Percentiles rank a stretch among this genome's conserved stretches.
phyloP scores from a whole-genome alignment of 2,329 filamentous ascomycete species.

The Claviceps sp. region DNA sequence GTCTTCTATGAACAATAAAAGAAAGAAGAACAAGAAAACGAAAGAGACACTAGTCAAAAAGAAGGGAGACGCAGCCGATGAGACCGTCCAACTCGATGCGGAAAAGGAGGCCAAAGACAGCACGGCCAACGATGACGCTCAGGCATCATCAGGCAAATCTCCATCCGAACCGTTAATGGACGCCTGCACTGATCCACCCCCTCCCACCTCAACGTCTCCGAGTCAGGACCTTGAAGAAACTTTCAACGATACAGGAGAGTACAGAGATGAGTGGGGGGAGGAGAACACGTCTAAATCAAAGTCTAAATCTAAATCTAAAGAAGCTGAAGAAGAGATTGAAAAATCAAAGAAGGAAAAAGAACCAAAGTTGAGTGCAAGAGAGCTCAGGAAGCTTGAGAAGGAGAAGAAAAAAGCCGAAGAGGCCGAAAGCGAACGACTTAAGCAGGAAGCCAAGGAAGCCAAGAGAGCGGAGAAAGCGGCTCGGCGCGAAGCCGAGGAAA shows the following conservation, averaged over 20 bases:
- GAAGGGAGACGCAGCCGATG: conserved; percentile 30
- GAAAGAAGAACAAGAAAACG: conserved; percentile 40
- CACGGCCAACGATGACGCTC: conserved; percentile 28
- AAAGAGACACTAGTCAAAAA: conserved; percentile 37
- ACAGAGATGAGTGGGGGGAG: conserved; percentile 23
- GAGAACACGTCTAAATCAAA: conserved; percentile 19
- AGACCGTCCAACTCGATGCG: conserved; percentile 32
- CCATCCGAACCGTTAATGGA: conserved; percentile 28
- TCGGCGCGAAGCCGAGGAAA: conserved; percentile 18
- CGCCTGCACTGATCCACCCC: conserved; percentile 28
- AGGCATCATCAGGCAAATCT: conserved; percentile 28
- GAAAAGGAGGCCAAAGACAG: conserved; percentile 29
- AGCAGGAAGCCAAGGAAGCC: conserved; percentile 12
- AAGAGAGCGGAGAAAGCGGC: conserved; percentile 13
- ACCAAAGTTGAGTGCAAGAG: conserved; percentile 34
- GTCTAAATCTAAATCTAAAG: conserved; percentile 29
- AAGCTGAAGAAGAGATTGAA: conserved; percentile 20
- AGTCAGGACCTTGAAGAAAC: conserved; percentile 31
- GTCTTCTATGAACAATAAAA: conserved; percentile 34
- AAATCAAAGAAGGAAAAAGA: conserved; percentile 24
- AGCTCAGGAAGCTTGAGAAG: conserved; percentile 37
- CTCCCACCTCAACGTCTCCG: conserved; percentile 35
- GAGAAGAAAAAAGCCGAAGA: conserved; percentile 31
- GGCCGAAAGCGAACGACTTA: conserved; percentile 22
- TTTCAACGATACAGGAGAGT: conserved; percentile 20